phyloP scores from a whole-genome alignment of 805 yeast species.

The Lipomyces spencermartinsiae region DNA sequence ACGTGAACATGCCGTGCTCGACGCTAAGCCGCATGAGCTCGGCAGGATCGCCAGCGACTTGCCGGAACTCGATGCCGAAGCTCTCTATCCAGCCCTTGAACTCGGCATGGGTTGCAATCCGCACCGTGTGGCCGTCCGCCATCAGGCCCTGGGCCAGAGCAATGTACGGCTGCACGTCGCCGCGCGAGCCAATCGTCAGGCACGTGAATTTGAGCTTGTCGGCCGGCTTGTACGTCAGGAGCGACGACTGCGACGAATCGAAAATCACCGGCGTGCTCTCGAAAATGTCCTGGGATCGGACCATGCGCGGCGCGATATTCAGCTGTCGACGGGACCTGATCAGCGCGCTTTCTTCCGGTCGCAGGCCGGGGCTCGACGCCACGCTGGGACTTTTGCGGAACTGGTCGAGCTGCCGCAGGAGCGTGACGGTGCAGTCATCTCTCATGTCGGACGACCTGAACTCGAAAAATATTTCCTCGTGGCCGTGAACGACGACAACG shows the following conservation, averaged over 20 bases:
- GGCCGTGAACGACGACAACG: slow-evolving; percentile 71
- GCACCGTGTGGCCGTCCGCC: slow-evolving; percentile 81
- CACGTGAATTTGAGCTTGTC: slow-evolving; percentile 66
- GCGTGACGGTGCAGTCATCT: slow-evolving; percentile 68
- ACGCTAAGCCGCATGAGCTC: slow-evolving; percentile 93
- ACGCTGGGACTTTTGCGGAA: not conserved
- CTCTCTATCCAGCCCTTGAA: slow-evolving; percentile 74
- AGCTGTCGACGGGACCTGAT: slow-evolving; percentile 2
- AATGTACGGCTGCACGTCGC: slow-evolving; percentile 96
- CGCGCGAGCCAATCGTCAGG: slow-evolving; percentile 91
- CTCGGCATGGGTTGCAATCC: slow-evolving; percentile 85
- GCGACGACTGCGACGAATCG: slow-evolving; percentile 47
- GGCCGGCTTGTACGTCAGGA: slow-evolving; percentile 51
- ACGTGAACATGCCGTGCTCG: slow-evolving; percentile 84
- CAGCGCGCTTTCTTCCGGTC: slow-evolving; percentile 15
- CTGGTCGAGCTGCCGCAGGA: slow-evolving; percentile 58
- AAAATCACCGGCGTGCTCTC: slow-evolving; percentile 27
- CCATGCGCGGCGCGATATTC: slow-evolving; percentile 6
- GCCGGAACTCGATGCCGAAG: slow-evolving; percentile 71
- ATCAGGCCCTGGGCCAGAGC: slow-evolving; percentile 82
- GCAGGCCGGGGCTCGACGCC: not conserved
- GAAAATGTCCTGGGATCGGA: slow-evolving; percentile 1
- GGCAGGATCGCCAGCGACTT: slow-evolving; percentile 91
- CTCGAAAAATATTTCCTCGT: slow-evolving; percentile 78
- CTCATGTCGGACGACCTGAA: slow-evolving; percentile 68